Evolutionary conservation across 192 early-diverging fungal genomes (phyloP).

Genomic region (Backusella australiensis): DNA sequence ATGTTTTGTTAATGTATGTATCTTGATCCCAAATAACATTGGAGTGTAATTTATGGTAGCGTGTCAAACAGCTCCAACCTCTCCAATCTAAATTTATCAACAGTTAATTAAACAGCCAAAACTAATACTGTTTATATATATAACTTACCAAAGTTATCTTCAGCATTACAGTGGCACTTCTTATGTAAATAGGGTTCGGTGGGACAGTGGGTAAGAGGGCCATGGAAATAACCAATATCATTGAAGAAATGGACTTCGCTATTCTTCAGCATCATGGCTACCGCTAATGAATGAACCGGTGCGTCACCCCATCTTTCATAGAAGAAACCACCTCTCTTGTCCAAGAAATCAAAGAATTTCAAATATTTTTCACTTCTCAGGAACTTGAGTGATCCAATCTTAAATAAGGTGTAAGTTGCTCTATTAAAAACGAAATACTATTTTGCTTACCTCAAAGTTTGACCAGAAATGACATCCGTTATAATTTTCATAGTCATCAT

Average conservation of each 20-base stretch:
- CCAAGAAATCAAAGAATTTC: constrained; percentile 59
- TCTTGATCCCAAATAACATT: constrained; percentile 17
- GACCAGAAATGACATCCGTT: constrained; percentile 78
- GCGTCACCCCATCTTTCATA: constrained; percentile 62
- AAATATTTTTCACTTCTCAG: constrained; percentile 51
- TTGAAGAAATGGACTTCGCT: constrained; percentile 35
- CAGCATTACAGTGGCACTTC: constrained; percentile 20
- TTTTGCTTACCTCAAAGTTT: constrained; percentile 58
- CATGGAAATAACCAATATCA: constrained; percentile 32
- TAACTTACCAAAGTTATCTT: constrained; percentile 31
- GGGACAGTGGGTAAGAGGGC: constrained; percentile 32
- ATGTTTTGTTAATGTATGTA: constrained; percentile 4
- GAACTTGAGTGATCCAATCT: constrained; percentile 61
- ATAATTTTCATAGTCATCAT: constrained; percentile 50
- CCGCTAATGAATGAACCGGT: constrained; percentile 33
- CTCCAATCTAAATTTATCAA: constrained; percentile 13
- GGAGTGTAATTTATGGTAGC: background rate
- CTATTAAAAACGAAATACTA: constrained; percentile 57
- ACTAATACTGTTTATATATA: background rate
- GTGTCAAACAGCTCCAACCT: constrained; percentile 16
- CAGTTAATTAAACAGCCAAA: background rate
- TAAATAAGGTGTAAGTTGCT: background rate
- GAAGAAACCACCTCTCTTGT: constrained; percentile 68
- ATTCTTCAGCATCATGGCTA: constrained; percentile 22
- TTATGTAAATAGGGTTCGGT: constrained; percentile 6